Evolutionary conservation across 208 protist genomes (phyloP), one percentile per base, ranked within the genome.

Genomic region (Naegleria gruberi): DNA sequence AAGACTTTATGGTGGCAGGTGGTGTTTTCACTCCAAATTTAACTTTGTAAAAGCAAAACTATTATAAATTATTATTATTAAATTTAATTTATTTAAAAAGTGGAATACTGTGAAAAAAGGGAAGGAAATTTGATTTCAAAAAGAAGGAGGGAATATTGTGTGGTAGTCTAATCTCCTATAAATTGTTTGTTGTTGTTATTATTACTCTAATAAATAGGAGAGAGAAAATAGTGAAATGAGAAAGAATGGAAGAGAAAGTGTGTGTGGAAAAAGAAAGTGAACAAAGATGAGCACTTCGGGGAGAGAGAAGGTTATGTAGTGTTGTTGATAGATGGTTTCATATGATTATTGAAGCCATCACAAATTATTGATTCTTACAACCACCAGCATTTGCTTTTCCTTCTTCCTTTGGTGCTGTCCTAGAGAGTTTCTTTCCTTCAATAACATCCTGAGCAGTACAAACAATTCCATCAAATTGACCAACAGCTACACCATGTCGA

Each of bases 1-100:
- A 92, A 89, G 95, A 96, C 87, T n/a, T 96, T 19, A 87, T 96
- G 26, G 73, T 96, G 5, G 91, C 92, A 19, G 91, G 90, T 44
- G 95, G 95, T 23, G 40, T 85, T 6, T 96, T 94, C 51, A 65
- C 51, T 65, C 30, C 51, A 30, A 65, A 23, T n/a, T n/a, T n/a
- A n/a, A n/a, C n/a, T n/a, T n/a, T n/a, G n/a, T n/a, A n/a, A n/a
- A n/a, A n/a, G n/a, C n/a, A n/a, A n/a, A n/a, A n/a, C n/a, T n/a
- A n/a, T n/a, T n/a, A n/a, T n/a, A n/a, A n/a, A n/a, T n/a, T n/a
- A n/a, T 65, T 30, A 65, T 10, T 10, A 65, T 30, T 65, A 65
- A 65, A 65, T 65, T 10, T 23, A 65, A 30, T 65, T 65, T 30
- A 30, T 65, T 30, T 23, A 65, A 65, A 23, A 30, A 30, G 12